phyloP scores from a whole-genome alignment of 176 grass and related monocot genomes.

The Triticum dicoccoides region DNA sequence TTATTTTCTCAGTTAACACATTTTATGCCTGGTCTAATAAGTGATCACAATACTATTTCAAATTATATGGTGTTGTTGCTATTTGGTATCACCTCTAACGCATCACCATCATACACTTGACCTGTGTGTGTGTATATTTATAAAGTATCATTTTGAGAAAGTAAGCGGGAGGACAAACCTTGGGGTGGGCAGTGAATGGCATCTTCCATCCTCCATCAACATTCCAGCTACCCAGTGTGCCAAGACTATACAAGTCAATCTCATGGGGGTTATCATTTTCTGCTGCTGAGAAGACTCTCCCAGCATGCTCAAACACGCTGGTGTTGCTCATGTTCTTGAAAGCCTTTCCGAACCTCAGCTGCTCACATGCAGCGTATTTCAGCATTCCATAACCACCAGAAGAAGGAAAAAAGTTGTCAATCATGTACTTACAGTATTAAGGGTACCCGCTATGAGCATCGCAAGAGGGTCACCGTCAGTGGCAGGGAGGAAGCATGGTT shows the following conservation, averaged over 20 bases:
- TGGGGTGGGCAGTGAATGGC: conserved; percentile 23
- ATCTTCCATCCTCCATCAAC: conserved; percentile 26
- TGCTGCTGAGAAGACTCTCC: background rate
- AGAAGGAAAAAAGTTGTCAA: background rate
- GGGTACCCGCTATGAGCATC: background rate
- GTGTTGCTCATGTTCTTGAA: conserved; percentile 31
- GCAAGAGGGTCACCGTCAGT: background rate
- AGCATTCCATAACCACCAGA: background rate
- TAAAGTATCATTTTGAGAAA: background rate
- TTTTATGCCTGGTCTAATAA: background rate
- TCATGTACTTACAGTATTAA: conserved; percentile 6
- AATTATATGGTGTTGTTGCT: background rate
- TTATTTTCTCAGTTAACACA: background rate
- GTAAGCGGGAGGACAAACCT: background rate
- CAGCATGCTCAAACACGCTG: conserved; percentile 38
- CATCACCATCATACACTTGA: background rate
- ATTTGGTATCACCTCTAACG: background rate
- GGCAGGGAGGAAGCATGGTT: conserved; percentile 26
- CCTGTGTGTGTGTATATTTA: no score
- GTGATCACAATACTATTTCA: background rate
- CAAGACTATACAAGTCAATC: conserved; percentile 16
- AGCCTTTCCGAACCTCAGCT: conserved; percentile 29
- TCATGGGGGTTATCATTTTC: conserved; percentile 34
- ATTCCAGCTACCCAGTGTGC: conserved; percentile 16
- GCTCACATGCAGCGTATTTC: background rate